These are phyloP conservation scores for Nectriaceae sp. DNA, from an alignment of 2,329 filamentous ascomycete genomes.

Conservation along the genomic window DNA sequence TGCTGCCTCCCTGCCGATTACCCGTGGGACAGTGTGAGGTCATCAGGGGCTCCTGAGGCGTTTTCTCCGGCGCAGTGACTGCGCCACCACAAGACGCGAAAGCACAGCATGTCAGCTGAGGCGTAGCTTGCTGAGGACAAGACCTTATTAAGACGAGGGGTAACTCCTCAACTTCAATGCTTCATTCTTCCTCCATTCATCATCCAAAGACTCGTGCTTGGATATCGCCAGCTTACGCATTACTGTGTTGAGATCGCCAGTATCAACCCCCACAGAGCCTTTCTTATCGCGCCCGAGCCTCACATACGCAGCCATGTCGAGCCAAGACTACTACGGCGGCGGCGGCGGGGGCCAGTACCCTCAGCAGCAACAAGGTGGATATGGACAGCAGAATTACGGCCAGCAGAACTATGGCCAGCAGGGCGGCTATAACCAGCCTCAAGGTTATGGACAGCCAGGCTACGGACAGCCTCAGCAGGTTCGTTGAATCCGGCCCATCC, in stretches of 20 bases:
- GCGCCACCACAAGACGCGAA: not conserved
- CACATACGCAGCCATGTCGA: conserved; percentile 33
- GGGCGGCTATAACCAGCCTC: conserved; percentile 21
- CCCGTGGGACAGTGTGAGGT: not conserved
- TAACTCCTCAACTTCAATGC: not conserved
- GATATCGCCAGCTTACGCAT: not conserved
- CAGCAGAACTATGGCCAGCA: conserved; percentile 23
- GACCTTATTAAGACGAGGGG: not conserved
- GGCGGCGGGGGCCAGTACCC: conserved; percentile 22
- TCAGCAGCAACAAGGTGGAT: conserved; percentile 25
- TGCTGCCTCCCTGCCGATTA: not conserved
- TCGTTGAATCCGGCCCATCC: conserved; percentile 10
- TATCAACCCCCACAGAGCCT: not conserved
- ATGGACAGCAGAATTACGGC: conserved; percentile 19
- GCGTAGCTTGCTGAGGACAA: not conserved
- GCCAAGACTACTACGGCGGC: conserved; percentile 41
- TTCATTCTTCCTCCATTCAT: not conserved
- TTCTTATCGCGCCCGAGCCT: not conserved
- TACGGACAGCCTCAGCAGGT: conserved; percentile 31
- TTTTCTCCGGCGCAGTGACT: not conserved
- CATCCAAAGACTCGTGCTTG: not conserved
- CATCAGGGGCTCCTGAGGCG: not conserved
- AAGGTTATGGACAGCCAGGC: conserved; percentile 19
- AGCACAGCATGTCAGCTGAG: not conserved
- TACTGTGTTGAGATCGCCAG: not conserved